Percentiles rank a stretch among this genome's conserved stretches.
These are phyloP conservation scores for Rutstroemia sp. DNA, from an alignment of 2,329 filamentous ascomycete genomes.

Conservation along the genomic window DNA sequence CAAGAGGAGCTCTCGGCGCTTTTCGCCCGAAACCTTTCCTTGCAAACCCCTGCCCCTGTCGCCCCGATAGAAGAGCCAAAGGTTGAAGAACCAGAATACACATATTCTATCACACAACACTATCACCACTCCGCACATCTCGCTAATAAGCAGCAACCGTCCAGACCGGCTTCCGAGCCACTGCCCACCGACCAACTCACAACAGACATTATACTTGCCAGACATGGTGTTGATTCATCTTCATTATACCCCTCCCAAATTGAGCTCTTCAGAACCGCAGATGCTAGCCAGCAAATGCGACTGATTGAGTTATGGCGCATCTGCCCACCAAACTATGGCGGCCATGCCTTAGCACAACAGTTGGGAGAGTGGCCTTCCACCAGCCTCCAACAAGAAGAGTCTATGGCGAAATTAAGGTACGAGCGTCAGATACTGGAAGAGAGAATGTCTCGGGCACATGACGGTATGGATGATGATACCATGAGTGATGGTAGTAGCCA, in stretches of 20 bases:
- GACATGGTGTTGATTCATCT: slow-evolving; percentile 62
- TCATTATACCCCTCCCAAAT: slow-evolving; percentile 68
- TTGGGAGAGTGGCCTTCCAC: slow-evolving; percentile 49
- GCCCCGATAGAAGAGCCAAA: slow-evolving; percentile 28
- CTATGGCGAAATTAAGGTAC: slow-evolving; percentile 51
- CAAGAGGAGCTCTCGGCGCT: slow-evolving; percentile 78
- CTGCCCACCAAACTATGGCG: slow-evolving; percentile 44
- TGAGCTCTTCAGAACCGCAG: slow-evolving; percentile 70
- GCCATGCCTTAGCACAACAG: slow-evolving; percentile 50
- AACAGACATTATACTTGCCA: slow-evolving; percentile 51
- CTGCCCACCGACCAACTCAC: slow-evolving; percentile 41
- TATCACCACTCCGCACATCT: slow-evolving; percentile 76
- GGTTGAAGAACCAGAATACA: slow-evolving; percentile 40
- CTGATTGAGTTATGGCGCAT: slow-evolving; percentile 14
- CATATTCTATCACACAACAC: slow-evolving; percentile 73
- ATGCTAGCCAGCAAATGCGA: slow-evolving; percentile 53
- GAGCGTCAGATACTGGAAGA: slow-evolving; percentile 42
- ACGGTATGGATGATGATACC: slow-evolving; percentile 37
- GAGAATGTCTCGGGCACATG: slow-evolving; percentile 31
- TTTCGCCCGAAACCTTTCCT: slow-evolving; percentile 68
- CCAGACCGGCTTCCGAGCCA: slow-evolving; percentile 44
- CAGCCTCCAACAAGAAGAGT: slow-evolving; percentile 46
- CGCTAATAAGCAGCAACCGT: slow-evolving; percentile 34
- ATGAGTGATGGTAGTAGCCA: slow-evolving; percentile 30
- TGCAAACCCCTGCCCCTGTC: slow-evolving; percentile 34